Conservation (phyloP, 2,329 filamentous ascomycete genomes). For the Albifimbria verrucaria region DNA sequence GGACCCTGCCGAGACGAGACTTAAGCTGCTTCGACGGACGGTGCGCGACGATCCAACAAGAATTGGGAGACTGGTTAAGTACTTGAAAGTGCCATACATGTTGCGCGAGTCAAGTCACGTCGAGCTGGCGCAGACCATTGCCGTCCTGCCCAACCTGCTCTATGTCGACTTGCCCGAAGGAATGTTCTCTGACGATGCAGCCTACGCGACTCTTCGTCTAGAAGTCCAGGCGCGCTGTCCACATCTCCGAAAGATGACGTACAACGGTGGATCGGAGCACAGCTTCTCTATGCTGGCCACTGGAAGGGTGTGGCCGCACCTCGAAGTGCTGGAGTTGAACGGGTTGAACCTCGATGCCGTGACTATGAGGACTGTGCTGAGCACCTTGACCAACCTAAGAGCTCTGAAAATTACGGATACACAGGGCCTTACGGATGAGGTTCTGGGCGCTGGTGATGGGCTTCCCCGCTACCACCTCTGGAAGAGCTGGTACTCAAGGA, state of each 20-base stretch:
- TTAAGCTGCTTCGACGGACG: conserved; percentile 77
- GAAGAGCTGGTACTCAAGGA: conserved; percentile 71
- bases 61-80: conserved; percentile 68
- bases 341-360: conserved; percentile 67
- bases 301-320: conserved; percentile 62
- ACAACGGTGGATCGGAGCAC: conserved; percentile 72
- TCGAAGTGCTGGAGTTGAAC: conserved; percentile 71
- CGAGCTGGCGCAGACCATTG: conserved; percentile 80
- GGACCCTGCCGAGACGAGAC: conserved; percentile 71
- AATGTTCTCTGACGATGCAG: conserved; percentile 76
- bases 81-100: conserved; percentile 92
- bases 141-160: conserved; percentile 77
- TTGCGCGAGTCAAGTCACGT: conserved; percentile 81
- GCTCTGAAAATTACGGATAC: conserved; percentile 74
- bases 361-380: conserved; percentile 68
- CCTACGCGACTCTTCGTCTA: conserved; percentile 71
- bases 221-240: conserved; percentile 82
- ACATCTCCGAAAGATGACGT: conserved; percentile 86
- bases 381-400: conserved; percentile 61
- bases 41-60: conserved; percentile 71
- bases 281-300: conserved; percentile 68
- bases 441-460: conserved; percentile 65
- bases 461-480: conserved; percentile 73
- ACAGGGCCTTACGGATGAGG: conserved; percentile 68
- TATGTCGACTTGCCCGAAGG: conserved; percentile 91